These are phyloP conservation scores for Athelia sp. DNA, from an alignment of 1,284 basidiomycete species.

Conservation along the genomic window DNA sequence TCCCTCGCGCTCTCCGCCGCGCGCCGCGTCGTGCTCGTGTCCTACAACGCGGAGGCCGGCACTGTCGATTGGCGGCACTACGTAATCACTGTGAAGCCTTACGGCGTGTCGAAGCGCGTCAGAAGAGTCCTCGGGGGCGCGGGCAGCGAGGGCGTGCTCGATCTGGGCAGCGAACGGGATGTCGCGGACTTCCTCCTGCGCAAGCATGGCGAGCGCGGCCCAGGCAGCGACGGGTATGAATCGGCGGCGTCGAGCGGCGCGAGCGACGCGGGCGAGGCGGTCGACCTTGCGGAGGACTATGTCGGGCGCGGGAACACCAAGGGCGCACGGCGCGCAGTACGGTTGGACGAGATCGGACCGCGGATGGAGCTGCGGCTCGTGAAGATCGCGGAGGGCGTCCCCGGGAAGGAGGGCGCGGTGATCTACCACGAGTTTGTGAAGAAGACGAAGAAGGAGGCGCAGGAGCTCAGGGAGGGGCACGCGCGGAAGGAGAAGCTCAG, in stretches of 20 bases:
- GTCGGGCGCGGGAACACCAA: constrained; percentile 92
- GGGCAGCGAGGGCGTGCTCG: constrained; percentile 46
- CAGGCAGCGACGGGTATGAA: constrained; percentile 72
- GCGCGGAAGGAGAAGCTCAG: constrained; percentile 71
- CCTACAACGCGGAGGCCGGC: constrained; percentile 83
- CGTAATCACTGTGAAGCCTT: constrained; percentile 91
- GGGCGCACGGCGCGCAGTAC: constrained; percentile 87
- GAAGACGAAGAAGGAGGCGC: constrained; percentile 72
- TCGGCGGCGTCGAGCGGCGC: constrained; percentile 65
- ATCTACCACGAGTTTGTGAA: constrained; percentile 92
- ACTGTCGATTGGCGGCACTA: constrained; percentile 95
- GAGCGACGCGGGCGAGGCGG: constrained; percentile 52
- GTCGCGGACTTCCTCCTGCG: constrained; percentile 94
- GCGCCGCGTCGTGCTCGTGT: constrained; percentile 88
- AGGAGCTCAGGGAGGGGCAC: constrained; percentile 66
- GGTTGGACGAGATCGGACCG: constrained; percentile 92
- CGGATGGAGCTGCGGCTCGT: constrained; percentile 90
- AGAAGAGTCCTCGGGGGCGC: constrained; percentile 78
- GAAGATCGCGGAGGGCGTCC: constrained; percentile 94
- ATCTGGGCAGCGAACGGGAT: constrained; percentile 88
- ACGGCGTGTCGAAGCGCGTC: constrained; percentile 92
- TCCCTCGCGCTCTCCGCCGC: constrained; percentile 77
- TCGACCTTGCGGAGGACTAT: constrained; percentile 88
- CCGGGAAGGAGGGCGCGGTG: constrained; percentile 84
- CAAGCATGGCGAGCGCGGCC: constrained; percentile 59